Percentiles rank a stretch among this genome's conserved stretches.
These are phyloP conservation scores for Sarocladiaceae sp. DNA, from an alignment of 2,329 filamentous ascomycete species.

Conservation along the genomic window DNA sequence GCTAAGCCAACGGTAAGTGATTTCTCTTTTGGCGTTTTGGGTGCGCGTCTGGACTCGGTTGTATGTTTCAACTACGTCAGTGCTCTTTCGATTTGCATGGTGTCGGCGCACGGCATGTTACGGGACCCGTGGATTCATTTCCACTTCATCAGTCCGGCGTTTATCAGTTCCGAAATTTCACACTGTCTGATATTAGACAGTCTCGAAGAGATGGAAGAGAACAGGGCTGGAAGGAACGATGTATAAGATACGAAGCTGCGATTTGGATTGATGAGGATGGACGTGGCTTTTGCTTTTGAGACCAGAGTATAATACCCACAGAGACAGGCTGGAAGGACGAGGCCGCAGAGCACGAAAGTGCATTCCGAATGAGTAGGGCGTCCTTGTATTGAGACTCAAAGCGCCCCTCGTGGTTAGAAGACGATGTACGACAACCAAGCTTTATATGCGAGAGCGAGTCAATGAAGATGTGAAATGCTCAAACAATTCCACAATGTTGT, in stretches of 20 bases:
- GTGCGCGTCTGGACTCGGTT: background rate
- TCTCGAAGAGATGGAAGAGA: background rate
- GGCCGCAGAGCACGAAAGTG: background rate
- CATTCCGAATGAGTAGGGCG: background rate
- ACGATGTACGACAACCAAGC: too few relatives aligned
- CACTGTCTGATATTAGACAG: background rate
- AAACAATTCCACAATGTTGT: too few relatives aligned
- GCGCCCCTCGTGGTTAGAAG: too few relatives aligned
- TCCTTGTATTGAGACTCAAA: background rate
- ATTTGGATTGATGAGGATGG: too few relatives aligned
- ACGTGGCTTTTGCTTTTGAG: background rate
- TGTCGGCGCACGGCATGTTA: background rate
- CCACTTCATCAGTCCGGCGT: background rate
- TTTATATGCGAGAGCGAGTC: too few relatives aligned
- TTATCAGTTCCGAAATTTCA: background rate
- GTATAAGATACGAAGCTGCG: too few relatives aligned
- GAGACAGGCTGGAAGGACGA: background rate
- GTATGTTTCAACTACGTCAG: background rate
- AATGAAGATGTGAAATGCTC: too few relatives aligned
- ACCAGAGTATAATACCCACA: background rate
- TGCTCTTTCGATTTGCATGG: background rate
- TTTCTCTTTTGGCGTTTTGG: constrained; percentile 1
- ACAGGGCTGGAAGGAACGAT: background rate
- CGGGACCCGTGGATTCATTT: background rate
- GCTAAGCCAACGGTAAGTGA: too few relatives aligned